Base-by-base conservation (phyloP, 1,284 basidiomycete species). In the Cryptococcus sp. region DNA sequence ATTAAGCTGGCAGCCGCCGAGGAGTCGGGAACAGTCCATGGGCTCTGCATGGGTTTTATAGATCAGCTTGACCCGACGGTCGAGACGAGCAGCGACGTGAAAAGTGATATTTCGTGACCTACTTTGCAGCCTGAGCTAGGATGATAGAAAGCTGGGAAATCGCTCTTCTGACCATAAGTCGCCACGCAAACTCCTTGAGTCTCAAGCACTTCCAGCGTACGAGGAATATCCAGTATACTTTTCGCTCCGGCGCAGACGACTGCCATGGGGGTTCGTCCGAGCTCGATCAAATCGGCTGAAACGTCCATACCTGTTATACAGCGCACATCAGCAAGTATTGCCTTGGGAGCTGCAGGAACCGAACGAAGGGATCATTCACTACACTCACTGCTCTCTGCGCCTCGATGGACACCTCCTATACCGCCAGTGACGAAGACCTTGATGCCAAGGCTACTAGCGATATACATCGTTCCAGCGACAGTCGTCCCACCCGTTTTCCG, bases 131-230 rank as follows among this genome's bases (percentile, higher is more conserved):
- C 94, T 63, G 91, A 94, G 51, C 80, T 80, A 13, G 89, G 87
- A 17, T 87, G 86, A 76, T 95, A 99, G 80, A 99, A 99, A 0
- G 93, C 93, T 2, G 96, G 95, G 69, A 99, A 99, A 63, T 93
- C 88, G 20, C 83, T 81, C 1, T 85, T 85, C 38, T 84, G 76
- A 7, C 86, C 86, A 70, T 91, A 95, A 0, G 91, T 86, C 3
- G 93, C 78, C 0, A 97, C 93, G 2, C 92, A 91, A 5, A 99
- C 93, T 6, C 96, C 96, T 50, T 94, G 85, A 0, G 96, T 97
- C 85, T 99, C 96, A 89, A 99, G 84, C 70, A 94, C 95, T 79
- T 99, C 96, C 45, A 99, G 82, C 10, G 96, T 98, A 67, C 81
- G 73, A 54, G 90, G 89, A 61, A 99, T 94, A 76, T 98, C 95